Conservation (phyloP, 2,329 filamentous ascomycete species). For the Davidsoniella eucalypti region DNA sequence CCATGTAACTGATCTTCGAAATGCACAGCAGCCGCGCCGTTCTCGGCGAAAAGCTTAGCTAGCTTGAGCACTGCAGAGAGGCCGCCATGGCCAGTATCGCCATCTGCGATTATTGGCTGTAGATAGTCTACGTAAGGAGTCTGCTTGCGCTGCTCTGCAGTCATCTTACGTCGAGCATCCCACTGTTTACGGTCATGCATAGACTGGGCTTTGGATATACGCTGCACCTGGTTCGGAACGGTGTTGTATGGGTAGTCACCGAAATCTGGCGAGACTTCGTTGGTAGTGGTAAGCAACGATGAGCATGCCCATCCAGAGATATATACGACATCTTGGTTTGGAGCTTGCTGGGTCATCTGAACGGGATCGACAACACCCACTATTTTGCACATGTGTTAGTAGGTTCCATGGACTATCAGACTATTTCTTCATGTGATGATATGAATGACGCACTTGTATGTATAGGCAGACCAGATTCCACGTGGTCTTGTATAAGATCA, state of each 20-base stretch:
- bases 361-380: slow-evolving; percentile 98
- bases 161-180: slow-evolving; percentile 68
- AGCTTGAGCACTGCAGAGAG: slow-evolving; percentile 87
- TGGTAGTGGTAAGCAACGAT: slow-evolving; percentile 77
- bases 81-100: slow-evolving; percentile 89
- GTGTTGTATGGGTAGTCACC: slow-evolving; percentile 99
- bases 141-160: slow-evolving; percentile 49
- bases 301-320: slow-evolving; percentile 97
- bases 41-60: slow-evolving; percentile 93
- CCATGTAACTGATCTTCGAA: slow-evolving; percentile 97
- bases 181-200: slow-evolving; percentile 95
- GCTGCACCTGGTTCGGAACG: slow-evolving; percentile 93
- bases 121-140: slow-evolving; percentile 85
- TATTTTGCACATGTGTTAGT: slow-evolving; percentile 21
- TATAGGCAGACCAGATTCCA: slow-evolving; percentile 66
- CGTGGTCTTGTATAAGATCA: slow-evolving; percentile 65
- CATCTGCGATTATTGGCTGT: slow-evolving; percentile 87
- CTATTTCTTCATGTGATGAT: not conserved
- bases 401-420: not conserved
- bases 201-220: slow-evolving; percentile 88
- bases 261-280: slow-evolving; percentile 95
- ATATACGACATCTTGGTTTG: slow-evolving; percentile 91
- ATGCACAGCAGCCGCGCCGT: slow-evolving; percentile 88
- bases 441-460: slow-evolving; percentile 61
- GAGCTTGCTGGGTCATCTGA: slow-evolving; percentile 97